phyloP scores from a whole-genome alignment of 1,284 basidiomycete genomes.

The Meripilus lineatus region DNA sequence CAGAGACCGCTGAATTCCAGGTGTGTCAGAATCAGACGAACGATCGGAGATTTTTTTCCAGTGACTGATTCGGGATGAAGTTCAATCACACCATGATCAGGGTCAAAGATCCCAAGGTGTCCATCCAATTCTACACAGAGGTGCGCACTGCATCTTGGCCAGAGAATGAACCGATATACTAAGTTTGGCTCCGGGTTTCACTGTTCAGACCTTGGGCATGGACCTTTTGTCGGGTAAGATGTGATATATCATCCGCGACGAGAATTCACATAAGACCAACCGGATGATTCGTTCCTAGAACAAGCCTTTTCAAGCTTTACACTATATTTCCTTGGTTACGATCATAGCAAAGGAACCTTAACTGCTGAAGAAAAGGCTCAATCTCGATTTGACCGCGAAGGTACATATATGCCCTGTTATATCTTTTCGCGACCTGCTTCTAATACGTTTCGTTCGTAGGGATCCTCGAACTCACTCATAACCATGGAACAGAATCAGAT shows the following conservation, averaged over 20 bases:
- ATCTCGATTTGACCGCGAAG: slow-evolving; percentile 58
- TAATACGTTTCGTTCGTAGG: slow-evolving; percentile 20
- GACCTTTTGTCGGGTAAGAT: slow-evolving; percentile 62
- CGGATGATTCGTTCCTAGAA: slow-evolving; percentile 31
- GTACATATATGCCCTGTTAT: slow-evolving; percentile 26
- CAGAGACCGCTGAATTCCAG: background rate
- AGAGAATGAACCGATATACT: background rate
- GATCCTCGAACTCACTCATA: slow-evolving; percentile 85
- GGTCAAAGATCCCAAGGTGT: slow-evolving; percentile 83
- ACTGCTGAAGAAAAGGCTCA: slow-evolving; percentile 30
- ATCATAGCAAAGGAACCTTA: slow-evolving; percentile 46
- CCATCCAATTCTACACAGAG: slow-evolving; percentile 73
- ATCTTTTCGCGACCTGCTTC: background rate
- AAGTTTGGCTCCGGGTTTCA: background rate
- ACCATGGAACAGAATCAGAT: slow-evolving; percentile 86
- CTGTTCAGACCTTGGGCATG: slow-evolving; percentile 74
- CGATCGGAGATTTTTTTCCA: no score
- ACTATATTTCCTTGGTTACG: slow-evolving; percentile 80
- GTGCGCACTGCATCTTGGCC: slow-evolving; percentile 34
- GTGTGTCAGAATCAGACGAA: background rate
- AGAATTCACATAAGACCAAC: background rate
- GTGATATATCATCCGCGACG: background rate
- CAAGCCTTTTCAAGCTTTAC: slow-evolving; percentile 58
- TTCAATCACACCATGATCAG: slow-evolving; percentile 92
- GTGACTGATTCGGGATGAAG: slow-evolving; percentile 28